phyloP scores from a whole-genome alignment of 352 stramenopile species.

The Pythium brachiatum region DNA sequence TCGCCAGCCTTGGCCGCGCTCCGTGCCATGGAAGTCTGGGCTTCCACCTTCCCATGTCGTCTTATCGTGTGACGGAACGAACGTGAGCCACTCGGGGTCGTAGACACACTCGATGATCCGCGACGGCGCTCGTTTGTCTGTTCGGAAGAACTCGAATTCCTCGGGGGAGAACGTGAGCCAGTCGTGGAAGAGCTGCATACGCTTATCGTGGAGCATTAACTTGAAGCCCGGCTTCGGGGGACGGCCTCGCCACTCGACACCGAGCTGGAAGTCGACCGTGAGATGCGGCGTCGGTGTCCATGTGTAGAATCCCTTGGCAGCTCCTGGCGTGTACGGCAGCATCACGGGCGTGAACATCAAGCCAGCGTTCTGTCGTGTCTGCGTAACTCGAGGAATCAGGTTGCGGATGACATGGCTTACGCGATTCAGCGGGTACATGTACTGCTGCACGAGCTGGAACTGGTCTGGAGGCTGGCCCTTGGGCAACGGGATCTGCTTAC shows the following conservation, averaged over 20 bases:
- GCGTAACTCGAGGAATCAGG: conserved; percentile 64
- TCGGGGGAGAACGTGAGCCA: conserved; percentile 84
- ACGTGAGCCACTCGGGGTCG: conserved; percentile 78
- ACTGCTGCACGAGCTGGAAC: conserved; percentile 83
- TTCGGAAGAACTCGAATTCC: conserved; percentile 72
- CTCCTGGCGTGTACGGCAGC: conserved; percentile 74
- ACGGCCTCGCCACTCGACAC: conserved; percentile 75
- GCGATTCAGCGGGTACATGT: conserved; percentile 79
- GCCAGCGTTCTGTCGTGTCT: conserved; percentile 76
- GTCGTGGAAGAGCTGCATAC: conserved; percentile 82
- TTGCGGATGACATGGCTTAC: conserved; percentile 76
- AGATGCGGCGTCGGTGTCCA: conserved; percentile 61
- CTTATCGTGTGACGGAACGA: conserved; percentile 83
- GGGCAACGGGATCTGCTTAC: conserved; percentile 67
- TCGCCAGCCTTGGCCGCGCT: conserved; percentile 69
- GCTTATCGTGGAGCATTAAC: conserved; percentile 81
- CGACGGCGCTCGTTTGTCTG: conserved; percentile 81
- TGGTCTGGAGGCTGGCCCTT: conserved; percentile 77
- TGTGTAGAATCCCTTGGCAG: conserved; percentile 72
- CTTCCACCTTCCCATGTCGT: conserved; percentile 69
- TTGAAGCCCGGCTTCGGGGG: conserved; percentile 83
- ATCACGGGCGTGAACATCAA: conserved; percentile 78
- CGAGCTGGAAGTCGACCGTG: conserved; percentile 74
- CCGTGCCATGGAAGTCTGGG: conserved; percentile 59
- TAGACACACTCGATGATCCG: conserved; percentile 84